Evolutionary conservation across 257 asterid genomes (phyloP).

Genomic region (Solanum peruvianum): DNA sequence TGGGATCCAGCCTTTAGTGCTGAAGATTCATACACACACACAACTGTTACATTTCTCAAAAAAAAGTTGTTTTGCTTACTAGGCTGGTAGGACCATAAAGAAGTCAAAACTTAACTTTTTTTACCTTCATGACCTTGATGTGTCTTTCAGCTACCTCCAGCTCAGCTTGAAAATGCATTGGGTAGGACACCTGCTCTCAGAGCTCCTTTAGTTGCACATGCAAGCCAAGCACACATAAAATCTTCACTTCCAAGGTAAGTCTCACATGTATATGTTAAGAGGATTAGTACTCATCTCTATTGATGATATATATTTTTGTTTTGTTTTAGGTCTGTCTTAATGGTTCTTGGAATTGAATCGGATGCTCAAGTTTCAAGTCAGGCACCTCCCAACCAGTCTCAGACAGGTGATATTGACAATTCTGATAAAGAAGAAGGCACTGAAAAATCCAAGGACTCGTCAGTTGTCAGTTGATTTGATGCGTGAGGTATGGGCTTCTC

Average conservation of each 20-base stretch:
- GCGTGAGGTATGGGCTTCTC: background rate
- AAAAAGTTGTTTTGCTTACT: background rate
- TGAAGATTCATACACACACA: background rate
- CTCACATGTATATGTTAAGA: background rate
- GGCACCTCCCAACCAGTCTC: constrained; percentile 11
- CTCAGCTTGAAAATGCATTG: constrained; percentile 82
- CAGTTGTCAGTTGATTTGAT: constrained; percentile 21
- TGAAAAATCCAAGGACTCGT: constrained; percentile 57
- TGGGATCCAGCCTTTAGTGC: background rate
- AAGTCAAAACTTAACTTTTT: background rate
- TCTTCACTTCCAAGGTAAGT: constrained; percentile 83
- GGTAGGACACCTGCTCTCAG: constrained; percentile 66
- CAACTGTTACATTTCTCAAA: background rate
- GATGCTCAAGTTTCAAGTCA: constrained; percentile 1
- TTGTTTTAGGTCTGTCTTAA: constrained; percentile 51
- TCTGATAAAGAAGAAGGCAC: constrained; percentile 45
- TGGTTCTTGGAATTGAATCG: constrained; percentile 64
- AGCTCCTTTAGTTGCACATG: constrained; percentile 85
- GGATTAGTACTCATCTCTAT: background rate
- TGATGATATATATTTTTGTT: background rate
- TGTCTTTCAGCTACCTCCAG: constrained; percentile 72
- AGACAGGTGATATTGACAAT: constrained; percentile 37
- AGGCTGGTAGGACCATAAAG: background rate
- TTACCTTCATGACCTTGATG: background rate
- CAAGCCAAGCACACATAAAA: constrained; percentile 69